Evolutionary conservation across 2,329 filamentous ascomycete genomes (phyloP).

Genomic region (Diaporthe longicolla): DNA sequence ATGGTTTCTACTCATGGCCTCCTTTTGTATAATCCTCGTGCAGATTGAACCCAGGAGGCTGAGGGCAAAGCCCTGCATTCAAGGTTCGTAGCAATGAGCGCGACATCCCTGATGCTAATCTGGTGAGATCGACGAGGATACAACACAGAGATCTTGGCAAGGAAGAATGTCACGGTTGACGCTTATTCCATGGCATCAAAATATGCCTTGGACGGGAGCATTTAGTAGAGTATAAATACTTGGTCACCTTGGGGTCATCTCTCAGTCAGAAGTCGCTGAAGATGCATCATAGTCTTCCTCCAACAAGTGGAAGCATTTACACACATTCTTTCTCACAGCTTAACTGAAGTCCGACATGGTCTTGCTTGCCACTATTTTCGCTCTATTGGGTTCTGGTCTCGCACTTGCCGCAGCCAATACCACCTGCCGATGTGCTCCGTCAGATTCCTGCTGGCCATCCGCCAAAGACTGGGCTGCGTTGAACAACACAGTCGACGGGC

Average conservation of each 20-base stretch:
- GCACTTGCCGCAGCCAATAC: background rate
- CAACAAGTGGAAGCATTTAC: background rate
- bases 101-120: background rate
- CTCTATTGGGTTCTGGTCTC: background rate
- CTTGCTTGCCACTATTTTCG: background rate
- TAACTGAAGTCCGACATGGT: background rate
- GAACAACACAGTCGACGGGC: conserved; percentile 61
- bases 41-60: background rate
- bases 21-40: background rate
- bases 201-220: background rate
- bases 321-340: background rate
- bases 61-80: background rate
- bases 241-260: background rate
- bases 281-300: background rate
- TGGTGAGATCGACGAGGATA: background rate
- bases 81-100: background rate
- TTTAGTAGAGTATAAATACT: background rate
- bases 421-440: conserved; percentile 7
- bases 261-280: background rate
- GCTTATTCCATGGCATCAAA: background rate
- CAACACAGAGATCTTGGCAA: background rate
- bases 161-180: background rate
- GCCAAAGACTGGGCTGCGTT: conserved; percentile 47
- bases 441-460: conserved; percentile 4
- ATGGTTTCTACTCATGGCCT: background rate